A percentile compares a stretch with the other conserved stretches of the same genome.
Conservation (phyloP, 169 alveolate genomes). For the Plasmodium chabaudi region DNA sequence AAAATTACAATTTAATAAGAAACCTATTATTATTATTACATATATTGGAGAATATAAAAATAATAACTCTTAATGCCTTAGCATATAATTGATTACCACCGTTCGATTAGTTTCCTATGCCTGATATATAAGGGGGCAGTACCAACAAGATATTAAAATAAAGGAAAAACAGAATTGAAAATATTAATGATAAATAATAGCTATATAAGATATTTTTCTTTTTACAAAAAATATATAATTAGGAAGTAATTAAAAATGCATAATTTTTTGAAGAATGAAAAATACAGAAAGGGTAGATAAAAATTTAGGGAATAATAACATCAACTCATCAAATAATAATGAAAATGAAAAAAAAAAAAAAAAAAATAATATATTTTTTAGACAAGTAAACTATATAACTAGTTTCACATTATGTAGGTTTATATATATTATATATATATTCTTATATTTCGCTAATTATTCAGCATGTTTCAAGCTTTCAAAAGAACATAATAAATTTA, state of each 20-base stretch:
- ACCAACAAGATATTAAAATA: background rate
- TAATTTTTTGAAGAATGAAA: conserved; percentile 46
- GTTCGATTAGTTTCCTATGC: no score
- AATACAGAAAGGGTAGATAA: conserved; percentile 19
- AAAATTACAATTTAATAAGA: no score
- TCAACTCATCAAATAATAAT: background rate
- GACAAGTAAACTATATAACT: background rate
- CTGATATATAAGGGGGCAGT: background rate
- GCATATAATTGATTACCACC: no score
- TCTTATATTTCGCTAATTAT: conserved; percentile 5
- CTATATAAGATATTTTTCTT: background rate
- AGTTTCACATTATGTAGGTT: conserved; percentile 5
- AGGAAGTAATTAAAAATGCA: conserved; percentile 23
- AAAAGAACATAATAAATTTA: conserved; percentile 14
- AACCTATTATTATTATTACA: no score
- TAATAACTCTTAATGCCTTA: no score
- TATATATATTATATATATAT: conserved; percentile 9
- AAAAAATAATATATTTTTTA: background rate
- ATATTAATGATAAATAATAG: background rate
- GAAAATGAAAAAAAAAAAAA: conserved; percentile 21
- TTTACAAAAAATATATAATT: background rate
- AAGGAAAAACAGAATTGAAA: background rate
- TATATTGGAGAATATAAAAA: no score
- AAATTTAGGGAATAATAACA: conserved; percentile 17
- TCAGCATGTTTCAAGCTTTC: conserved; percentile 13